Evolutionary conservation across 106 monocot genomes (phyloP).

Genomic region (Allium fistulosum): DNA sequence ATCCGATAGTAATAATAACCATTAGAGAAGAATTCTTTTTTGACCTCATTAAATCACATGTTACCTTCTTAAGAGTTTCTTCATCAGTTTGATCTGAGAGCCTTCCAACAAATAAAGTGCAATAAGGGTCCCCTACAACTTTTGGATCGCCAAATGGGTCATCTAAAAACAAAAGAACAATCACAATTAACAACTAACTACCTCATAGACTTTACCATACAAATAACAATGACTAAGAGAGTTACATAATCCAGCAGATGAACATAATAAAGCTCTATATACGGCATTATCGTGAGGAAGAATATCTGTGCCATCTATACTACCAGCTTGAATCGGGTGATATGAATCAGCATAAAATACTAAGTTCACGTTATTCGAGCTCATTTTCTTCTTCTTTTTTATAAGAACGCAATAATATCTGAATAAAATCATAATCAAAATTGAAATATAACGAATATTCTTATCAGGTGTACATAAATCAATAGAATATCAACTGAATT

Average conservation of each 20-base stretch:
- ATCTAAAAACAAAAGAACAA: conserved; percentile 31
- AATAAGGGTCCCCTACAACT: conserved; percentile 74
- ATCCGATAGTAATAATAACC: too few relatives aligned
- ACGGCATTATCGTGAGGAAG: conserved; percentile 95
- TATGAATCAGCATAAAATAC: conserved; percentile 82
- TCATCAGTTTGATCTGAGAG: conserved; percentile 70
- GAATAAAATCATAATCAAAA: too few relatives aligned
- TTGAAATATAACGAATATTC: too few relatives aligned
- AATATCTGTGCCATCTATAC: conserved; percentile 95
- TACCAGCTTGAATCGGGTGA: conserved; percentile 95
- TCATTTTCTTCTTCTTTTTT: not conserved
- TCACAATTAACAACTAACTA: not conserved
- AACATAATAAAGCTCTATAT: conserved; percentile 83
- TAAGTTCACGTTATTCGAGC: conserved; percentile 32
- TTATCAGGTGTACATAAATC: too few relatives aligned
- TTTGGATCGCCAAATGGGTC: conserved; percentile 92
- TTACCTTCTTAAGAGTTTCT: conserved; percentile 70
- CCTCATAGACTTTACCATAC: not conserved
- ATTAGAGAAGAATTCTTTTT: too few relatives aligned
- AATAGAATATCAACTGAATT: too few relatives aligned
- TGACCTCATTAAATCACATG: not conserved
- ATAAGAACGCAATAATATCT: too few relatives aligned
- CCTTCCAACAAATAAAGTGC: conserved; percentile 79
- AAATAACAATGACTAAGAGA: not conserved
- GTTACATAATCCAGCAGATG: conserved; percentile 69